Percentiles rank a stretch among this genome's conserved stretches.
Evolutionary conservation across 176 grass and related monocot genomes (phyloP).

Genomic region (Guadua angustifolia): DNA sequence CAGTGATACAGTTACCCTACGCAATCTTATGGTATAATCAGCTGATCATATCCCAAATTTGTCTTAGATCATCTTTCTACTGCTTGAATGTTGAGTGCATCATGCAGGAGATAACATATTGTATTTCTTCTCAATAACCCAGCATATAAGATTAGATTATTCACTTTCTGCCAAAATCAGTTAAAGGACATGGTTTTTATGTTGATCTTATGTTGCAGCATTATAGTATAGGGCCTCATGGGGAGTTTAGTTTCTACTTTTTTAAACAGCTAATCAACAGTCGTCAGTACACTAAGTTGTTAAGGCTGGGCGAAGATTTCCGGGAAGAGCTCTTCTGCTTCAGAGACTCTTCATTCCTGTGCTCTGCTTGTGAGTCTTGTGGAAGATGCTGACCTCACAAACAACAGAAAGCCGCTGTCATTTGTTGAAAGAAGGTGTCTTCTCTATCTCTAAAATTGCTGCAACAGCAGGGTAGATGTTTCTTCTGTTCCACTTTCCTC

Average conservation of each 20-base stretch:
- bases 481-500: slow-evolving; percentile 32
- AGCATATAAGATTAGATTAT: slow-evolving; percentile 27
- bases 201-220: slow-evolving; percentile 72
- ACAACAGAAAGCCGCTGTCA: slow-evolving; percentile 45
- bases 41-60: slow-evolving; percentile 25
- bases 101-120: slow-evolving; percentile 4
- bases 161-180: slow-evolving; percentile 14
- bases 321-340: slow-evolving; percentile 80
- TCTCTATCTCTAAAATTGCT: slow-evolving; percentile 88
- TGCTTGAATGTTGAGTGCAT: neutral
- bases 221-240: slow-evolving; percentile 76
- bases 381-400: slow-evolving; percentile 51
- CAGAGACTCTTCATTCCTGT: slow-evolving; percentile 70
- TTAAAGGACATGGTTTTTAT: slow-evolving; percentile 42
- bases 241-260: slow-evolving; percentile 85
- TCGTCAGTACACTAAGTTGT: slow-evolving; percentile 68
- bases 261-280: slow-evolving; percentile 77
- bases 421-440: slow-evolving; percentile 75
- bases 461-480: slow-evolving; percentile 74
- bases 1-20: slow-evolving; percentile 73
- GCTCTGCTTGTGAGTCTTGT: slow-evolving; percentile 52
- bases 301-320: slow-evolving; percentile 96
- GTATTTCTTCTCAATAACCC: neutral
- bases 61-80: slow-evolving; percentile 20
- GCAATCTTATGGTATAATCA: slow-evolving; percentile 87